A percentile compares a stretch with the other conserved stretches of the same genome.
phyloP scores from a whole-genome alignment of 768 basidiomycete genomes.

The Cyclocybe cylindracea region DNA sequence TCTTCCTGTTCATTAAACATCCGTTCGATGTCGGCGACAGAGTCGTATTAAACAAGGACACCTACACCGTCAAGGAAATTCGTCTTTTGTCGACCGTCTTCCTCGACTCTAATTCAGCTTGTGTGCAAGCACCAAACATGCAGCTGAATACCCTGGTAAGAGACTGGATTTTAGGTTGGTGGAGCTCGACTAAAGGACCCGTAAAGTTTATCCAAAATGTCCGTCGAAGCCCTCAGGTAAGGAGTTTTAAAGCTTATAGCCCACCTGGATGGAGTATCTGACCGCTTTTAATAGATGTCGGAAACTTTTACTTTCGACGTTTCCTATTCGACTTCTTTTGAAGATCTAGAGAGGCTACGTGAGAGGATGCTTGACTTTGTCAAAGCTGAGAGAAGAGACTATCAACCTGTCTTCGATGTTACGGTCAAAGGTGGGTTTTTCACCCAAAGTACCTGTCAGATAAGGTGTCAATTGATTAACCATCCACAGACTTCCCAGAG shows the following conservation, averaged over 20 bases:
- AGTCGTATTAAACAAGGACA: conserved; percentile 50
- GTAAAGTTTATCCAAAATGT: conserved; percentile 69
- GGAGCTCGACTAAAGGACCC: background rate
- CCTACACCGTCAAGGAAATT: conserved; percentile 87
- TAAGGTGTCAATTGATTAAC: conserved; percentile 7
- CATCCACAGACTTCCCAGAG: conserved; percentile 66
- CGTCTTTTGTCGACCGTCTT: conserved; percentile 78
- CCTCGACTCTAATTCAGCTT: conserved; percentile 56
- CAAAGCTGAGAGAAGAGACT: conserved; percentile 71
- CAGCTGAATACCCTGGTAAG: conserved; percentile 56
- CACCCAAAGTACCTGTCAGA: background rate
- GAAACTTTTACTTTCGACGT: conserved; percentile 86
- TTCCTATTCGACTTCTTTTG: conserved; percentile 73
- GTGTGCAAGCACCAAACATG: conserved; percentile 74
- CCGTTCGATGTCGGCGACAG: conserved; percentile 84
- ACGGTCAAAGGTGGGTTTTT: conserved; percentile 52
- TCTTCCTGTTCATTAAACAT: conserved; percentile 90
- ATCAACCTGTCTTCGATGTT: conserved; percentile 74
- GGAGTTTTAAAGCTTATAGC: conserved; percentile 11
- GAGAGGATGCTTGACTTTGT: conserved; percentile 81
- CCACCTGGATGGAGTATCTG: background rate
- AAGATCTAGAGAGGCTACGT: conserved; percentile 76
- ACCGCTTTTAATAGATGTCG: conserved; percentile 50
- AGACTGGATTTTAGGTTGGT: background rate
- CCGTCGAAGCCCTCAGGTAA: conserved; percentile 67